Evolutionary conservation across 2,329 filamentous ascomycete species (phyloP).

Genomic region (Remersonia thermophila): DNA sequence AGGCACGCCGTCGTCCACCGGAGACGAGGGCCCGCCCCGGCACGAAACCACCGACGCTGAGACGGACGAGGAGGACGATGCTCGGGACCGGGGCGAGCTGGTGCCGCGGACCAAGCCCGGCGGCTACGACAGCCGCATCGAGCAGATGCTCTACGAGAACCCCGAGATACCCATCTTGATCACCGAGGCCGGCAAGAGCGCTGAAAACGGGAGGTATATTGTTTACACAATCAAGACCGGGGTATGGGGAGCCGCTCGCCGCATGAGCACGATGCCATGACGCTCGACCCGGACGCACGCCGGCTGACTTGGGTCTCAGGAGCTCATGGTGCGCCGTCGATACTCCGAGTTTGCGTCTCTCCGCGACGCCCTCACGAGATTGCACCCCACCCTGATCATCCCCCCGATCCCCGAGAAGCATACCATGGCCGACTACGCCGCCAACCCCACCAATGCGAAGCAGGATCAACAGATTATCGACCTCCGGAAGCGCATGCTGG

Average conservation of each 20-base stretch:
- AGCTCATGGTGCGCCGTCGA: constrained; percentile 83
- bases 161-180: constrained; percentile 83
- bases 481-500: constrained; percentile 88
- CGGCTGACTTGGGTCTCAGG: constrained; percentile 37
- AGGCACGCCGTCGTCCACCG: constrained; percentile 52
- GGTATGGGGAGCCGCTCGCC: constrained; percentile 36
- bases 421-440: constrained; percentile 95
- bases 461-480: constrained; percentile 97
- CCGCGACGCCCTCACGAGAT: constrained; percentile 72
- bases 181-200: constrained; percentile 88
- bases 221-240: constrained; percentile 95
- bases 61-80: constrained; percentile 36
- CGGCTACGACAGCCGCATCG: constrained; percentile 87
- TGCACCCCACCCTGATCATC: constrained; percentile 91
- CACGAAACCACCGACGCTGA: constrained; percentile 30
- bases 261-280: too few species aligned
- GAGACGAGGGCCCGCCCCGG: constrained; percentile 47
- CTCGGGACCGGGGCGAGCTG: constrained; percentile 28
- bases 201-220: constrained; percentile 85
- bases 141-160: constrained; percentile 95
- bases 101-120: constrained; percentile 60
- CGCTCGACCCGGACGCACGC: too few species aligned
- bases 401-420: constrained; percentile 98
- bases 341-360: constrained; percentile 96
- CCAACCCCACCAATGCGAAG: constrained; percentile 94